Evolutionary conservation across 495 filamentous ascomycete genomes (phyloP).

Genomic region (Evansstolkia leycettana): DNA sequence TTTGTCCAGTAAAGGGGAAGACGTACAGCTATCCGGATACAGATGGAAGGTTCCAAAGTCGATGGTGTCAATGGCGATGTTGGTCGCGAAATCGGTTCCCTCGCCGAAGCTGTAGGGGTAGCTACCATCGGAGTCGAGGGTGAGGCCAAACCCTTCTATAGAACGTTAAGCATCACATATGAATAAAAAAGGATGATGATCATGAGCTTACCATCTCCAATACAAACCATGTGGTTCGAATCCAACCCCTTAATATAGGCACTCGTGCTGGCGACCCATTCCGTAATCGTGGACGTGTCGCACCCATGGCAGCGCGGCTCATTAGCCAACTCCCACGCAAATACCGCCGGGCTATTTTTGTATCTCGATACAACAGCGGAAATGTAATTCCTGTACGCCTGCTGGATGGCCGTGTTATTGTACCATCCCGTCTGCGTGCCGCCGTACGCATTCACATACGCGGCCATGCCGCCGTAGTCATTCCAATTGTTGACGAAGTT

Average conservation of each 20-base stretch:
- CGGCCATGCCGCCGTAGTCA: slow-evolving; percentile 56
- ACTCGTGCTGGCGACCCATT: slow-evolving; percentile 49
- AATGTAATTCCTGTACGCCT: slow-evolving; percentile 51
- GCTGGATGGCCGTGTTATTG: slow-evolving; percentile 40
- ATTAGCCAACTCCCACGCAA: slow-evolving; percentile 63
- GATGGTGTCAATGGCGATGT: slow-evolving; percentile 43
- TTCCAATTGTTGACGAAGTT: slow-evolving; percentile 46
- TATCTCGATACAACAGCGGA: slow-evolving; percentile 50
- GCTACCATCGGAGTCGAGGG: slow-evolving; percentile 30
- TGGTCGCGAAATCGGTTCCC: slow-evolving; percentile 51
- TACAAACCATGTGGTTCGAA: slow-evolving; percentile 51
- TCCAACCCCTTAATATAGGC: slow-evolving; percentile 55
- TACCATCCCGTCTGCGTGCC: slow-evolving; percentile 44
- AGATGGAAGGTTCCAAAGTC: slow-evolving; percentile 59
- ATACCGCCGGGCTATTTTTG: slow-evolving; percentile 41
- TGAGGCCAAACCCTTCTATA: slow-evolving; percentile 31
- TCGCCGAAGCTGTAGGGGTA: slow-evolving; percentile 48
- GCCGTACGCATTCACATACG: slow-evolving; percentile 53
- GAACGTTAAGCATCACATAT: too few relatives aligned
- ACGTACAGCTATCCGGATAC: slow-evolving; percentile 47
- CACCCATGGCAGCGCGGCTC: slow-evolving; percentile 59
- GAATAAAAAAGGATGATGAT: too few relatives aligned
- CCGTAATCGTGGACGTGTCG: slow-evolving; percentile 40
- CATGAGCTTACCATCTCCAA: slow-evolving; percentile 45
- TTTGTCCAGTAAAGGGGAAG: too few relatives aligned